These are phyloP conservation scores for Lentinula novae-zelandiae DNA, from an alignment of 1,284 basidiomycete species.

Conservation along the genomic window DNA sequence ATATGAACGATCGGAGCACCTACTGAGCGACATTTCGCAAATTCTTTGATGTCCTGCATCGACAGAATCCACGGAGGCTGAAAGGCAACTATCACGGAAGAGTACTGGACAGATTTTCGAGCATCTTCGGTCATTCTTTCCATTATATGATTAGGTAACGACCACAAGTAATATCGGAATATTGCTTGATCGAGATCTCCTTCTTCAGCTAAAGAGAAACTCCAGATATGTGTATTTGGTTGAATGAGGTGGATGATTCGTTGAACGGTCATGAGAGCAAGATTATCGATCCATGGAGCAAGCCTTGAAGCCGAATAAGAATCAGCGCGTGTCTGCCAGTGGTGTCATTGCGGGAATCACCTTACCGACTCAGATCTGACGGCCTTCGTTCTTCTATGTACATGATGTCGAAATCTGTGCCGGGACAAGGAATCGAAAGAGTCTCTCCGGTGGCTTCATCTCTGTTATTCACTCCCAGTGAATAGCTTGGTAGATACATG, in stretches of 20 bases:
- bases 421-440: conserved; percentile 41
- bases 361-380: conserved; percentile 37
- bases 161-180: conserved; percentile 54
- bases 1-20: conserved; percentile 13
- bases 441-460: conserved; percentile 37
- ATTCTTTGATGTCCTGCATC: conserved; percentile 49
- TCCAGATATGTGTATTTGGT: conserved; percentile 38
- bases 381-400: conserved; percentile 24
- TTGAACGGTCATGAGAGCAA: conserved; percentile 53
- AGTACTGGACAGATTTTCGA: conserved; percentile 20
- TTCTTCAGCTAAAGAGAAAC: conserved; percentile 32
- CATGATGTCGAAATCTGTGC: conserved; percentile 30
- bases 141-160: conserved; percentile 14
- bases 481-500: conserved; percentile 30
- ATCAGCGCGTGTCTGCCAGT: background rate
- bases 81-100: conserved; percentile 48
- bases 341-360: conserved; percentile 8
- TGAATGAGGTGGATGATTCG: conserved; percentile 48
- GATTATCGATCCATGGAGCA: conserved; percentile 38
- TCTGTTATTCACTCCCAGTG: conserved; percentile 31
- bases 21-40: conserved; percentile 46
- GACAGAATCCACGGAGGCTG: conserved; percentile 68
- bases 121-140: conserved; percentile 15
- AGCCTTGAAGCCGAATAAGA: conserved; percentile 23
- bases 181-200: conserved; percentile 37